Percentiles rank a stretch among this genome's conserved stretches.
phyloP scores from a whole-genome alignment of 768 basidiomycete genomes.

The Tricholoma hemisulphureum region DNA sequence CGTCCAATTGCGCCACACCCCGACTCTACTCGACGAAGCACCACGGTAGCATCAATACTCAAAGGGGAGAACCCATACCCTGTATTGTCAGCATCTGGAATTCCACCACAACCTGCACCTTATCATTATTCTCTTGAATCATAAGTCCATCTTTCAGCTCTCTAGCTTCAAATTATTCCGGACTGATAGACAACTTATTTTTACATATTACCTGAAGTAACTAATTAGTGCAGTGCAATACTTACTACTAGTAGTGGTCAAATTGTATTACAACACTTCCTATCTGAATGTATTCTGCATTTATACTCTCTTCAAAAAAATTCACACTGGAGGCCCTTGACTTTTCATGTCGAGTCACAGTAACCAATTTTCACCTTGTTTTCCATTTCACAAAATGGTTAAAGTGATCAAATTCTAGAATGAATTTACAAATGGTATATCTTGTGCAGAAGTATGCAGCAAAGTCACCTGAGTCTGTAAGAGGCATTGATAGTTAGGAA shows the following conservation, averaged over 20 bases:
- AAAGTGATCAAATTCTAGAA: not conserved
- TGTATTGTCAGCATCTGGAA: constrained; percentile 11
- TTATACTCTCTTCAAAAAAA: too few relatives aligned
- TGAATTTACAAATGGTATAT: constrained; percentile 33
- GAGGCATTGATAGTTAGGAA: not conserved
- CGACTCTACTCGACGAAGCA: constrained; percentile 4
- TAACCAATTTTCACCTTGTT: too few relatives aligned
- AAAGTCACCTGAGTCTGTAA: constrained; percentile 26
- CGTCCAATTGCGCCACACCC: constrained; percentile 8
- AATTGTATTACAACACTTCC: not conserved
- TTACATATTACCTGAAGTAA: not conserved
- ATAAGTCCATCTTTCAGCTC: not conserved
- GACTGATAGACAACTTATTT: not conserved
- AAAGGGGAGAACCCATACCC: constrained; percentile 19
- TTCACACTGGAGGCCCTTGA: too few relatives aligned
- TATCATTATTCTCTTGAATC: constrained; percentile 21
- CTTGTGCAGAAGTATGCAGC: constrained; percentile 27
- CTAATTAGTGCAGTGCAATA: not conserved
- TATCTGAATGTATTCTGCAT: not conserved
- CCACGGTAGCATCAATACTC: constrained; percentile 6
- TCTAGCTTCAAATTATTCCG: not conserved
- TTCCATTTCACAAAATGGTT: too few relatives aligned
- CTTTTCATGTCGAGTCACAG: too few relatives aligned
- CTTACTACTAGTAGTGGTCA: not conserved
- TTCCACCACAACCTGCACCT: not conserved